A percentile compares a stretch with the other conserved stretches of the same genome.
Conservation (phyloP, 208 protist species). For the Angomonas ambiguus region DNA sequence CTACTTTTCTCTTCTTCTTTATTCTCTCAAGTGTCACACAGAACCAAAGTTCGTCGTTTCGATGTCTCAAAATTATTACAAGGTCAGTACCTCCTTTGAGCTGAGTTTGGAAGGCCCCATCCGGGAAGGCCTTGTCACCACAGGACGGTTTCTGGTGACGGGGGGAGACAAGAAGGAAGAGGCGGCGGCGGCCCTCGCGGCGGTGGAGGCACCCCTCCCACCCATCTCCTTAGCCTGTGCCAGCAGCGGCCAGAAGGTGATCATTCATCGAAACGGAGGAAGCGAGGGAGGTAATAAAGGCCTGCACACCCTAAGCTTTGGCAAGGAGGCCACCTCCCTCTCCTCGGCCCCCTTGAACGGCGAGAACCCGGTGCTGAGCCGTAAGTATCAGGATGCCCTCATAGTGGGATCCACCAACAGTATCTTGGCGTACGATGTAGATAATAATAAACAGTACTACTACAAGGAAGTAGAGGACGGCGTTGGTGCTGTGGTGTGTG, state of each 20-base stretch:
- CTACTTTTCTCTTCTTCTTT: slow-evolving; percentile 7
- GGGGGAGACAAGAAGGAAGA: neutral
- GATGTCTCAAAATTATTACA: slow-evolving; percentile 25
- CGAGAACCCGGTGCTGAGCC: slow-evolving; percentile 11
- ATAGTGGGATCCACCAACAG: slow-evolving; percentile 87
- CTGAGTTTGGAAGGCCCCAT: slow-evolving; percentile 44
- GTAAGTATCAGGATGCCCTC: slow-evolving; percentile 63
- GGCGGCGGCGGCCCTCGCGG: slow-evolving; percentile 2
- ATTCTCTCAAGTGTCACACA: no score
- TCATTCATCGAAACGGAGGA: slow-evolving; percentile 87
- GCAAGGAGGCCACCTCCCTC: slow-evolving; percentile 77
- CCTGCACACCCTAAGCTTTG: slow-evolving; percentile 82
- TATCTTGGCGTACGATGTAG: slow-evolving; percentile 90
- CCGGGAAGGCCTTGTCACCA: slow-evolving; percentile 41
- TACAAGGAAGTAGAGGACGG: slow-evolving; percentile 93
- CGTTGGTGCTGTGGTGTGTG: slow-evolving; percentile 72
- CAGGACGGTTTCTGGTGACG: slow-evolving; percentile 57
- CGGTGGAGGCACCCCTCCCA: slow-evolving; percentile 20
- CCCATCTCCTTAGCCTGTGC: slow-evolving; percentile 57
- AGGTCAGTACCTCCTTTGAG: slow-evolving; percentile 66
- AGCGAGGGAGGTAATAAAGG: slow-evolving; percentile 22
- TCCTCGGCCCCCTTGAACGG: slow-evolving; percentile 43
- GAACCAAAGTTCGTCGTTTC: no score
- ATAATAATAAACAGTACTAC: slow-evolving; percentile 90
- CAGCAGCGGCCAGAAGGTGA: slow-evolving; percentile 67